Percentiles rank a stretch among this genome's conserved stretches.
phyloP scores from a whole-genome alignment of 2,329 filamentous ascomycete genomes.

The Nemania abortiva region DNA sequence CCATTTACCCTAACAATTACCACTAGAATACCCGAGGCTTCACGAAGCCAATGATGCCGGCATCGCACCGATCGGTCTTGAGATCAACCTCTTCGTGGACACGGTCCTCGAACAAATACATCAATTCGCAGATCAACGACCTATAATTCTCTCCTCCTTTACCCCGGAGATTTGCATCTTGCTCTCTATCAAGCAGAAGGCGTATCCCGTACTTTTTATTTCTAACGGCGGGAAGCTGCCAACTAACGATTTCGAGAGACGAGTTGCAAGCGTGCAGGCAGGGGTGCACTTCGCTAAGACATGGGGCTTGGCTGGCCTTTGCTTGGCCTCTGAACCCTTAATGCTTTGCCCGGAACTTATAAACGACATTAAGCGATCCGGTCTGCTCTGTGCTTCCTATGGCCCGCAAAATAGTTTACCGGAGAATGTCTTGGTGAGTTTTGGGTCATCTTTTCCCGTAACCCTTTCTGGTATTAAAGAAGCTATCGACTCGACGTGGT shows the following conservation, averaged over 20 bases:
- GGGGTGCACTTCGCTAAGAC: conserved; percentile 20
- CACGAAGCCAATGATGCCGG: conserved; percentile 10
- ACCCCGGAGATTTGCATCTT: conserved; percentile 26
- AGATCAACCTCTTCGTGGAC: conserved; percentile 25
- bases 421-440: conserved; percentile 16
- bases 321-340: conserved; percentile 17
- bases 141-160: conserved; percentile 24
- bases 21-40: conserved; percentile 19
- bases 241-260: conserved; percentile 12
- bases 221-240: conserved; percentile 18
- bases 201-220: conserved; percentile 20
- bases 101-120: conserved; percentile 14
- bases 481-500: neutral
- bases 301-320: conserved; percentile 19
- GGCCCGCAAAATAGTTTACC: conserved; percentile 13
- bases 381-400: conserved; percentile 22
- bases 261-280: conserved; percentile 16
- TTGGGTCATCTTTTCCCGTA: neutral
- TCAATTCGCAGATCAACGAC: conserved; percentile 3
- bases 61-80: conserved; percentile 17
- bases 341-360: conserved; percentile 22
- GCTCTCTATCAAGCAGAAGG: conserved; percentile 22
- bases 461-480: neutral
- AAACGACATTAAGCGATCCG: conserved; percentile 7
- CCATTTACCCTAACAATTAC: conserved; percentile 2